Evolutionary conservation across 73 alveolate species (phyloP).

Genomic region (Stentor roeselii): DNA sequence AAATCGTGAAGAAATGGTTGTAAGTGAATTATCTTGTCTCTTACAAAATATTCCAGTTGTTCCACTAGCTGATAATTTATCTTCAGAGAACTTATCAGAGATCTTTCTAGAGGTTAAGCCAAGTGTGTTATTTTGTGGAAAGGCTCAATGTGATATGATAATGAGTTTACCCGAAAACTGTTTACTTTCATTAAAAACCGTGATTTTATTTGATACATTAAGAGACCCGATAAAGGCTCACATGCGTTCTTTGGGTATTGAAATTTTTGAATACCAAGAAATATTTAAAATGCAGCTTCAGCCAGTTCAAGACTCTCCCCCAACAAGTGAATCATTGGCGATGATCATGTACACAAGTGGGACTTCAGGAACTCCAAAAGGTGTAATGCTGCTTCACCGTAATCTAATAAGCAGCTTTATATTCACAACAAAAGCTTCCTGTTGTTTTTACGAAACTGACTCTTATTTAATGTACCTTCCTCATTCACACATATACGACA

Average conservation of each 20-base stretch:
- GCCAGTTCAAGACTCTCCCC: neutral
- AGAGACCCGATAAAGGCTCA: neutral
- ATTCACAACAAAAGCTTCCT: conserved; percentile 10
- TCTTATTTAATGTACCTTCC: conserved; percentile 70
- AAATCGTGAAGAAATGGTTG: conserved; percentile 85
- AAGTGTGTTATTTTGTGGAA: neutral
- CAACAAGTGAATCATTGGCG: conserved; percentile 37
- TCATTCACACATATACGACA: conserved; percentile 85
- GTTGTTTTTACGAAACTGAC: conserved; percentile 6
- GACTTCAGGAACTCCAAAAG: conserved; percentile 89
- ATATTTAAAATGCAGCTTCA: no score
- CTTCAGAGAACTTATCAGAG: conserved; percentile 41
- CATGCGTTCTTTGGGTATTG: neutral
- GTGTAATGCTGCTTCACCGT: conserved; percentile 76
- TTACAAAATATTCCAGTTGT: conserved; percentile 64
- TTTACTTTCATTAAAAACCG: neutral
- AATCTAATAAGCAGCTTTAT: conserved; percentile 42
- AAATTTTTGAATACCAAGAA: neutral
- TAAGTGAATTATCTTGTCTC: conserved; percentile 55
- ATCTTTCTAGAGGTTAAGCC: neutral
- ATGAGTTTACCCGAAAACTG: neutral
- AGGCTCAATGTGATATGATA: neutral
- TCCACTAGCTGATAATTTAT: conserved; percentile 86
- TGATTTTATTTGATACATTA: neutral
- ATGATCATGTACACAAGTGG: conserved; percentile 85